Evolutionary conservation across 1,284 basidiomycete species (phyloP).

Genomic region (Wallemia ichthyophaga): DNA sequence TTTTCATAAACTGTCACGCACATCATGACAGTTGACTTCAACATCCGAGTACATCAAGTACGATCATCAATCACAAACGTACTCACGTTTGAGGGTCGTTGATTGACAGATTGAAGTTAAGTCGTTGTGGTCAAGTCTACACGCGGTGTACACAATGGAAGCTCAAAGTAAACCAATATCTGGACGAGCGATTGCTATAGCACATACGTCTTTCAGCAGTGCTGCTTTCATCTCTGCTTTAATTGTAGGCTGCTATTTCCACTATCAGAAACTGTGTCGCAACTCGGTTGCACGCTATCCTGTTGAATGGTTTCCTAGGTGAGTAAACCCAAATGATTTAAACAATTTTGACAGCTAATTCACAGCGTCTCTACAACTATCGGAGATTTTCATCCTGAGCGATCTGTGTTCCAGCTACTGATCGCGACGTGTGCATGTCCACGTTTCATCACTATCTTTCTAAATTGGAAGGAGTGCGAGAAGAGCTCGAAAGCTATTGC

Average conservation of each 20-base stretch:
- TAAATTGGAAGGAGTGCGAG: conserved; percentile 22
- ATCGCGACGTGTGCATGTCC: conserved; percentile 66
- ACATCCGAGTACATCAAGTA: background rate
- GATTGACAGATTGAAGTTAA: no score
- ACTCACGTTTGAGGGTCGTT: no score
- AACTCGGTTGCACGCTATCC: conserved; percentile 28
- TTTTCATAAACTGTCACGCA: background rate
- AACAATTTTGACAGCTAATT: background rate
- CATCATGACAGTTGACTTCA: no score
- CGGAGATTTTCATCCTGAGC: conserved; percentile 71
- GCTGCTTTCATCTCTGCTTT: conserved; percentile 43
- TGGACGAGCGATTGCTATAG: background rate
- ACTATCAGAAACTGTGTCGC: conserved; percentile 66
- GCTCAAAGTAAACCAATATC: background rate
- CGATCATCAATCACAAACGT: background rate
- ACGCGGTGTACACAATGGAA: no score
- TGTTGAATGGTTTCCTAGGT: background rate
- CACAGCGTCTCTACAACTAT: conserved; percentile 22
- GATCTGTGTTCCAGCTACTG: conserved; percentile 63
- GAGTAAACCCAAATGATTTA: no score
- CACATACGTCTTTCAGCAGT: conserved; percentile 38
- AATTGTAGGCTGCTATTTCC: conserved; percentile 31
- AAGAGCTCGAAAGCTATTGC: conserved; percentile 16
- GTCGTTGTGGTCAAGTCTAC: no score
- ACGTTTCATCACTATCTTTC: conserved; percentile 39